A percentile compares a stretch with the other conserved stretches of the same genome.
Evolutionary conservation across 106 monocot genomes (phyloP).

Genomic region (Dendrobium huoshanense): DNA sequence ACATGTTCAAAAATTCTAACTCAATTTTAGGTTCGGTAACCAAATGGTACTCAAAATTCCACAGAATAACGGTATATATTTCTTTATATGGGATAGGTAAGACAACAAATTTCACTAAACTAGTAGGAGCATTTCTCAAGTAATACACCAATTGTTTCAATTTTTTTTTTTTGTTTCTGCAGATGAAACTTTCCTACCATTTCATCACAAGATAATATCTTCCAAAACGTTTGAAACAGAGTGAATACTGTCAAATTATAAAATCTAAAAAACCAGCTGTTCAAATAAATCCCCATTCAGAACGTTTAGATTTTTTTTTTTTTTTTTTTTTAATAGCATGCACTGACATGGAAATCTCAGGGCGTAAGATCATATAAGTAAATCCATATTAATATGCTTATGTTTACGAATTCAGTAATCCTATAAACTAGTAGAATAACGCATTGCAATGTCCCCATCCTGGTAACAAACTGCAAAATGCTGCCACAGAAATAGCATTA

Average conservation of each 20-base stretch:
- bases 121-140: background rate
- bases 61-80: too few species aligned
- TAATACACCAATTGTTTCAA: background rate
- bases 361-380: too few species aligned
- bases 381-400: background rate
- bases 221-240: background rate
- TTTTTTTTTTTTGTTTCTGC: background rate
- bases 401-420: background rate
- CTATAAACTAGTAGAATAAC: background rate
- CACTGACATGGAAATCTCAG: too few species aligned
- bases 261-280: background rate
- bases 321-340: too few species aligned
- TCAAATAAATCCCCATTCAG: background rate
- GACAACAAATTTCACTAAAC: background rate
- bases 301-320: too few species aligned
- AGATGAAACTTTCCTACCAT: too few species aligned
- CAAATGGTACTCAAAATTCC: too few species aligned
- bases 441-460: background rate
- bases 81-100: background rate
- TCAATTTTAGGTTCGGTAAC: too few species aligned
- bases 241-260: too few species aligned
- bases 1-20: too few species aligned
- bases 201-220: background rate
- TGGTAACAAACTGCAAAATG: background rate
- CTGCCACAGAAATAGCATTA: background rate